These are phyloP conservation scores for Excoecaria cochinchinensis DNA, from an alignment of 345 rosid species.

Conservation along the genomic window DNA sequence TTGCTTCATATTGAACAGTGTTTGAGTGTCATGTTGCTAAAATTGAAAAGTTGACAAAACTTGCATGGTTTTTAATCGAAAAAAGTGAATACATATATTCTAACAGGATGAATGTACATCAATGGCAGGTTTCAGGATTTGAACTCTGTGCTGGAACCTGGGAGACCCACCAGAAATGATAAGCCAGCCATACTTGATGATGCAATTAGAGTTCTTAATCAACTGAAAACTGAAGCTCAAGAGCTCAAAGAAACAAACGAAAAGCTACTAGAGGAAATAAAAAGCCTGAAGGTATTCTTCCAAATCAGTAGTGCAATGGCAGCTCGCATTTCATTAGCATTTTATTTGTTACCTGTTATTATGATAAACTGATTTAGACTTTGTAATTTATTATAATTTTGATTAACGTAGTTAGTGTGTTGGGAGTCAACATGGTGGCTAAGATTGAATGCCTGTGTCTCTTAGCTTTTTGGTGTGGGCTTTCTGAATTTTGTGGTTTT, in stretches of 20 bases:
- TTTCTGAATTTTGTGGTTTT: background rate
- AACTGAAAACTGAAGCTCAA: constrained; percentile 25
- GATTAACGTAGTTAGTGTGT: background rate
- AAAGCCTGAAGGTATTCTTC: constrained; percentile 27
- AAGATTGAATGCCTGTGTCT: background rate
- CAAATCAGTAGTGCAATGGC: background rate
- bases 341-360: background rate
- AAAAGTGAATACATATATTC: background rate
- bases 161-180: constrained; percentile 26
- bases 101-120: background rate
- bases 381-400: background rate
- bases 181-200: constrained; percentile 33
- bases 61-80: background rate
- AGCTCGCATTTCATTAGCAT: background rate
- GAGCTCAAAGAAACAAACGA: constrained; percentile 34
- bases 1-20: background rate
- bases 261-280: constrained; percentile 29
- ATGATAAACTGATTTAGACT: background rate
- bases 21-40: background rate
- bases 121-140: constrained; percentile 34
- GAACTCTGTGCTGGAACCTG: constrained; percentile 35
- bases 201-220: constrained; percentile 32
- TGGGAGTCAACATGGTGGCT: background rate
- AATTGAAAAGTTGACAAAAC: background rate
- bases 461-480: background rate